phyloP scores from a whole-genome alignment of 192 early-diverging fungal species.

The Gaertneriomyces semiglobifer region DNA sequence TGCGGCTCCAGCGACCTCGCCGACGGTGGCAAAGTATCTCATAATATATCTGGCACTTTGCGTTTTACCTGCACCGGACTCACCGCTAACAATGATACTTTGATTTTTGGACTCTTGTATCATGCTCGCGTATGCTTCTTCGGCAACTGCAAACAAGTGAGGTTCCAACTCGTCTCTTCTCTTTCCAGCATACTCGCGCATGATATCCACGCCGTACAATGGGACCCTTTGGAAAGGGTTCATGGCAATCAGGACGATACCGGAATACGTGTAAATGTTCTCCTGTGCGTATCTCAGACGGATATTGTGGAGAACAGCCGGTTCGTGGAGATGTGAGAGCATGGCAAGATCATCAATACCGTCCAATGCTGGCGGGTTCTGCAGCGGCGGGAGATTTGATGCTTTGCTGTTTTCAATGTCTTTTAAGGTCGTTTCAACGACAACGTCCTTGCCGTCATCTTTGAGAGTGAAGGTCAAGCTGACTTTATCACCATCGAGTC shows the following conservation, averaged over 20 bases:
- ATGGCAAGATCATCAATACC: constrained; percentile 84
- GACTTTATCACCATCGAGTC: constrained; percentile 54
- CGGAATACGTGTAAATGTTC: constrained; percentile 98
- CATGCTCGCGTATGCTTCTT: constrained; percentile 96
- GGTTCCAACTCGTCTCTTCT: constrained; percentile 93
- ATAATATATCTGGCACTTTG: constrained; percentile 95
- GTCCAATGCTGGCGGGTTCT: constrained; percentile 82
- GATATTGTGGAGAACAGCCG: constrained; percentile 88
- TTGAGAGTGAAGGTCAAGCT: constrained; percentile 30
- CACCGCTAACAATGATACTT: constrained; percentile 96
- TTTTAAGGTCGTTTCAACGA: constrained; percentile 66
- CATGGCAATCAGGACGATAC: constrained; percentile 96
- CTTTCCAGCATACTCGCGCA: constrained; percentile 87
- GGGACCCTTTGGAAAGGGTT: constrained; percentile 87
- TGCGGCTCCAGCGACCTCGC: constrained; percentile 35
- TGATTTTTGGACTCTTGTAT: constrained; percentile 90
- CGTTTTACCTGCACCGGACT: constrained; percentile 93
- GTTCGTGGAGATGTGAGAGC: constrained; percentile 88
- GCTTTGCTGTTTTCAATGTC: constrained; percentile 66
- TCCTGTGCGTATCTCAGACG: constrained; percentile 82
- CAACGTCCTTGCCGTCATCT: constrained; percentile 47
- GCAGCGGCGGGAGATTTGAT: constrained; percentile 79
- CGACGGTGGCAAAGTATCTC: constrained; percentile 86
- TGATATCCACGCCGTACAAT: constrained; percentile 88
- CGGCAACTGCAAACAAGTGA: constrained; percentile 97